Evolutionary conservation across 129 eudicot genomes (phyloP).

Genomic region (Pittosporum tobira): DNA sequence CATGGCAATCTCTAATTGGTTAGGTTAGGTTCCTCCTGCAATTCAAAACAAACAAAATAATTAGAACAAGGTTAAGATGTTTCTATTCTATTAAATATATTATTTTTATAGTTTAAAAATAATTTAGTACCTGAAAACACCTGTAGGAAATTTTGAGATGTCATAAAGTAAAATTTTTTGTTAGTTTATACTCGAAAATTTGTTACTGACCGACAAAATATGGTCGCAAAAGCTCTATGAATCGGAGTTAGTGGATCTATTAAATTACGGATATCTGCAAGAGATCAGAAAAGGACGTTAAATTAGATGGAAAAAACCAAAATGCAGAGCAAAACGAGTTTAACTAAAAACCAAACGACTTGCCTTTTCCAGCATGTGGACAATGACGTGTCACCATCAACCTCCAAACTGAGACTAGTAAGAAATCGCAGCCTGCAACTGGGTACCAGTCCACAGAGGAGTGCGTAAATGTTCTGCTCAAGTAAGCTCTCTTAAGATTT

Average conservation of each 20-base stretch:
- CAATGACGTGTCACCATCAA: constrained; percentile 39
- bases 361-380: constrained; percentile 35
- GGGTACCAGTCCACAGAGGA: constrained; percentile 21
- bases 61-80: too few relatives aligned
- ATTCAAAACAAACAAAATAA: background rate
- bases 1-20: constrained; percentile 14
- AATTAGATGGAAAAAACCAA: constrained; percentile 10
- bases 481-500: background rate
- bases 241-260: constrained; percentile 14
- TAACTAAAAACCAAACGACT: constrained; percentile 7
- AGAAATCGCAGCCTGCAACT: constrained; percentile 31
- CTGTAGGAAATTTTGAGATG: constrained; percentile 8
- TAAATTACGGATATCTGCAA: constrained; percentile 26
- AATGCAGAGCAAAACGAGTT: constrained; percentile 6
- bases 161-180: constrained; percentile 13
- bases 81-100: background rate
- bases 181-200: constrained; percentile 15
- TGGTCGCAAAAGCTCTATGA: background rate
- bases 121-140: background rate
- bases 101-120: background rate
- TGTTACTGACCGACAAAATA: constrained; percentile 8
- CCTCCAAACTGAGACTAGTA: constrained; percentile 26
- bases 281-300: constrained; percentile 18
- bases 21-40: constrained; percentile 26
- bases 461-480: background rate